Conservation (phyloP, 306 rosid genomes). For the Casuarina cunninghamiana region DNA sequence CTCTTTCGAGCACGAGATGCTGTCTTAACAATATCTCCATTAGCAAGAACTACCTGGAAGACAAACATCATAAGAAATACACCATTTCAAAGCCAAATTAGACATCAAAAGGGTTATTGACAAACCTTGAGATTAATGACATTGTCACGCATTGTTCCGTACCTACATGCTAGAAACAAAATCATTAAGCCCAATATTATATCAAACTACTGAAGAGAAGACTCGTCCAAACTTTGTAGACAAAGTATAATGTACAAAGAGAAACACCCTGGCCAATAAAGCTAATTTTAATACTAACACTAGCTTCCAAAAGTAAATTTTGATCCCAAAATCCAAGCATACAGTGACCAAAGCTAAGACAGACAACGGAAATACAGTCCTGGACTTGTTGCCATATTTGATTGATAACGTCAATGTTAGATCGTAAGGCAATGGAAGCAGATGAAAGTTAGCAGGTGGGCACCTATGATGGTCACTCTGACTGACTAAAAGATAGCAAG, state of each 20-base stretch:
- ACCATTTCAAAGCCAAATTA: constrained; percentile 17
- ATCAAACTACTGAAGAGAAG: constrained; percentile 7
- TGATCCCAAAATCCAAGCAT: not conserved
- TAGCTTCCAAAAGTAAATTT: not conserved
- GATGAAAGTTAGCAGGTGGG: not conserved
- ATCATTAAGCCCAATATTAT: constrained; percentile 36
- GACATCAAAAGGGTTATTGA: constrained; percentile 17
- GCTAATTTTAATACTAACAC: not conserved
- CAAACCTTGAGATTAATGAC: constrained; percentile 88
- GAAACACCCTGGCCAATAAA: not conserved
- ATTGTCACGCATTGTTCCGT: constrained; percentile 98
- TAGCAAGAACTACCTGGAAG: constrained; percentile 83
- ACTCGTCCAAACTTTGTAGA: not conserved
- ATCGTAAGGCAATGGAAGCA: not conserved
- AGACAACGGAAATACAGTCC: not conserved
- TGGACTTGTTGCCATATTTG: not conserved
- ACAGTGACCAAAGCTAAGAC: not conserved
- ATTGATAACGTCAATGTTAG: not conserved
- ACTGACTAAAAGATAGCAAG: not conserved
- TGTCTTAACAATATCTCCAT: constrained; percentile 89
- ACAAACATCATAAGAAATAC: constrained; percentile 34
- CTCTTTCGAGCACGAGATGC: constrained; percentile 97
- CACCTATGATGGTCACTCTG: not conserved
- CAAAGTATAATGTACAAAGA: not conserved
- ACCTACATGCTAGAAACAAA: constrained; percentile 65